Evolutionary conservation across 257 asterid genomes (phyloP).

Genomic region (Ilex aquifolium): DNA sequence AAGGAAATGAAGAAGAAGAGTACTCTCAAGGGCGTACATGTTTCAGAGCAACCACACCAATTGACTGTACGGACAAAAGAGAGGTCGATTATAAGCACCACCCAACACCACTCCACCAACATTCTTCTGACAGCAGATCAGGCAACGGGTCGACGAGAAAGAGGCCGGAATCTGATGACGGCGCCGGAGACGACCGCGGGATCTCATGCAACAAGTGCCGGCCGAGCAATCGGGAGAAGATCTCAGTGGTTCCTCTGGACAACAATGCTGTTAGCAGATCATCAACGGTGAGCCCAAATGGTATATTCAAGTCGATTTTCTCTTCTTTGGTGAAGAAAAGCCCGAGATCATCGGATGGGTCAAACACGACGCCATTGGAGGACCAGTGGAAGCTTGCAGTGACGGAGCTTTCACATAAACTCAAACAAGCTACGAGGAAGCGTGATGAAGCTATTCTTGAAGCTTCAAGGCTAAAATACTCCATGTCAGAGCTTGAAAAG

Average conservation of each 20-base stretch:
- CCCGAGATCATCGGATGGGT: slow-evolving; percentile 40
- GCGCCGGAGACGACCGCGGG: slow-evolving; percentile 26
- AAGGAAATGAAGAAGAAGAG: slow-evolving; percentile 89
- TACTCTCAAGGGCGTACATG: slow-evolving; percentile 51
- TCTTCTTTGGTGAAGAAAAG: slow-evolving; percentile 58
- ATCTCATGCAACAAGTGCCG: slow-evolving; percentile 87
- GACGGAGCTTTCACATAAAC: slow-evolving; percentile 77
- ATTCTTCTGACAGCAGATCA: slow-evolving; percentile 15
- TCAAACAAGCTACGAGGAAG: slow-evolving; percentile 62
- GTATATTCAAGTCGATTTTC: slow-evolving; percentile 57
- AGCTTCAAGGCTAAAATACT: slow-evolving; percentile 68
- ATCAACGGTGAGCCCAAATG: slow-evolving; percentile 67
- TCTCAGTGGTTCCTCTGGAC: slow-evolving; percentile 59
- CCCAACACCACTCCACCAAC: slow-evolving; percentile 53
- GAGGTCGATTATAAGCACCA: slow-evolving; percentile 28
- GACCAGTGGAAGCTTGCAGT: slow-evolving; percentile 80
- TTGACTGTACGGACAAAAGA: slow-evolving; percentile 30
- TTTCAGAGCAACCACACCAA: slow-evolving; percentile 48
- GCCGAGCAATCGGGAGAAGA: slow-evolving; percentile 66
- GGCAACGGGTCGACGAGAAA: slow-evolving; percentile 24
- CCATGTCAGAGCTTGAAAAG: slow-evolving; percentile 88
- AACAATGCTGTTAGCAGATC: slow-evolving; percentile 30
- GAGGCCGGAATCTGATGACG: slow-evolving; percentile 27
- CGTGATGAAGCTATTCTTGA: slow-evolving; percentile 83
- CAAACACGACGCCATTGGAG: slow-evolving; percentile 37